Evolutionary conservation across 257 asterid species (phyloP).

Genomic region (Solanum peruvianum): DNA sequence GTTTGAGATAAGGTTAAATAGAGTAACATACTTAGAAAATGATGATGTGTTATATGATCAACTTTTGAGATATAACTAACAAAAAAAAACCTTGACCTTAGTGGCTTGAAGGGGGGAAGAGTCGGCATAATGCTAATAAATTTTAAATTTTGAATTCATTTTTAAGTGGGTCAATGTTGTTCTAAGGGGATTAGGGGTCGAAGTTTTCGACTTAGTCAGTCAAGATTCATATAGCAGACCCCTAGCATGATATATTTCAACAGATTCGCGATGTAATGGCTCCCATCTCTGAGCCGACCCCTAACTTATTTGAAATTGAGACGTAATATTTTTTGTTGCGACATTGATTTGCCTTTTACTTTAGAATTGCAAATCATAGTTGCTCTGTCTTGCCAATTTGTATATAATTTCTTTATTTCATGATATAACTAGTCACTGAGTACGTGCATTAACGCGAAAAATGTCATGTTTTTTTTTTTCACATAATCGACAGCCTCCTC

Average conservation of each 20-base stretch:
- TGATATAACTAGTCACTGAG: not conserved
- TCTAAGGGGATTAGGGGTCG: not conserved
- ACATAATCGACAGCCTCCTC: constrained; percentile 47
- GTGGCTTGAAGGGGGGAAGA: not conserved
- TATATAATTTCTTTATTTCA: not conserved
- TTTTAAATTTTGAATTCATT: not conserved
- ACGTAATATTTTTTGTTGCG: not conserved
- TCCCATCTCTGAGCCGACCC: not conserved
- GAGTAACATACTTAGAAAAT: not conserved
- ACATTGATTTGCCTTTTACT: not conserved
- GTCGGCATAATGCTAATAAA: not conserved
- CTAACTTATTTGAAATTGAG: not conserved
- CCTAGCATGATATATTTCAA: not conserved
- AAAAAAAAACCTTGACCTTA: not conserved
- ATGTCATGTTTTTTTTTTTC: not conserved
- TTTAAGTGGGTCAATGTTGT: not conserved
- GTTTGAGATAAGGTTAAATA: not conserved
- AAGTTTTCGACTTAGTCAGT: not conserved
- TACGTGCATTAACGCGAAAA: not conserved
- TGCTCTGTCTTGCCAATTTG: not conserved
- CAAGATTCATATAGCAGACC: not conserved
- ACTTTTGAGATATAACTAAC: not conserved
- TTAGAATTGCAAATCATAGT: not conserved
- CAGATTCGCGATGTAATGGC: not conserved
- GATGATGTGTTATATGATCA: not conserved